Conservation (phyloP, 768 basidiomycete genomes). For the Calocera cornea region DNA sequence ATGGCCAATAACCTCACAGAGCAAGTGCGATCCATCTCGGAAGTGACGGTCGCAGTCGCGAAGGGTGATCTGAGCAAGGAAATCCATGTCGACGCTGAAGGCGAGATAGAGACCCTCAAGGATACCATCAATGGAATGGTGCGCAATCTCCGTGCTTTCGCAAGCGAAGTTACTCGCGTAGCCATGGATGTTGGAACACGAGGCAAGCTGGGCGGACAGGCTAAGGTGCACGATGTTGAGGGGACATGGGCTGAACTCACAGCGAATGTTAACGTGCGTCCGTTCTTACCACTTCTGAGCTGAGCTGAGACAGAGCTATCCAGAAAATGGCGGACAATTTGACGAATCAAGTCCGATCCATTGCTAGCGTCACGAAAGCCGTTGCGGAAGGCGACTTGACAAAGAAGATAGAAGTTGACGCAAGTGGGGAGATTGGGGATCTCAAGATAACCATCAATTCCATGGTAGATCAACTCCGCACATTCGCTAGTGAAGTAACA, state of each 20-base stretch:
- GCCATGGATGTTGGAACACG: slow-evolving; percentile 34
- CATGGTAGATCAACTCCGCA: slow-evolving; percentile 83
- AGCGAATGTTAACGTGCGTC: slow-evolving; percentile 50
- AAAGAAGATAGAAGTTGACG: slow-evolving; percentile 82
- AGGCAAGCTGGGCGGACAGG: slow-evolving; percentile 30
- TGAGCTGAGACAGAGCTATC: background rate
- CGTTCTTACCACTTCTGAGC: background rate
- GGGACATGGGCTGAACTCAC: slow-evolving; percentile 28
- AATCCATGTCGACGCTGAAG: slow-evolving; percentile 32
- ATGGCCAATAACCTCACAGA: slow-evolving; percentile 79
- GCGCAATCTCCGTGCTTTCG: slow-evolving; percentile 23
- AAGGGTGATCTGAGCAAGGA: slow-evolving; percentile 82
- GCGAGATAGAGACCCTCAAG: slow-evolving; percentile 34
- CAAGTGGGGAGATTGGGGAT: slow-evolving; percentile 76
- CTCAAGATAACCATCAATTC: slow-evolving; percentile 75
- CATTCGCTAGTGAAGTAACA: slow-evolving; percentile 60
- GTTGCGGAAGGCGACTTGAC: slow-evolving; percentile 88
- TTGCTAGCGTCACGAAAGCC: slow-evolving; percentile 73
- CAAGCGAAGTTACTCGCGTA: slow-evolving; percentile 43
- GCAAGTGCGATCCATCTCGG: slow-evolving; percentile 82
- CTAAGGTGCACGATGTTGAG: slow-evolving; percentile 29
- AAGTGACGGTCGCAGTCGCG: slow-evolving; percentile 92
- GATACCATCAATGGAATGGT: slow-evolving; percentile 44
- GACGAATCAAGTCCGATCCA: slow-evolving; percentile 71
- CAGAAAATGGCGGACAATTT: slow-evolving; percentile 67